phyloP scores from a whole-genome alignment of 2,329 filamentous ascomycete species.

The Coniella vitis region DNA sequence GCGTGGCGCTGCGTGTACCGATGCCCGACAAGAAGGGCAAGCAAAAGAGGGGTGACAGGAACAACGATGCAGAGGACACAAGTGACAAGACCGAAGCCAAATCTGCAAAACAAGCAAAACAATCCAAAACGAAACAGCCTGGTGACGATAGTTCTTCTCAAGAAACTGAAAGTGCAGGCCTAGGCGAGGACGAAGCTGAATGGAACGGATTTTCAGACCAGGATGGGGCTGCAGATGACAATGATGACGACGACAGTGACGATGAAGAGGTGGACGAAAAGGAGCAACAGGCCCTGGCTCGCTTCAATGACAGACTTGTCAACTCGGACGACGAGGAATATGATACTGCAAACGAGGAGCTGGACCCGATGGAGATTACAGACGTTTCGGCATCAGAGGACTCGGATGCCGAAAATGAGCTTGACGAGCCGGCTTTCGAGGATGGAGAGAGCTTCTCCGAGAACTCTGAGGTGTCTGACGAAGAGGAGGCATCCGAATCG shows the following conservation, averaged over 20 bases:
- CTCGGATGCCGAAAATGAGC: conserved; percentile 16
- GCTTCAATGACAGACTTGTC: conserved; percentile 10
- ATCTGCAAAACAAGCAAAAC: conserved; percentile 19
- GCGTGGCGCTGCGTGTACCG: conserved; percentile 40
- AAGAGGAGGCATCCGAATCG: not conserved
- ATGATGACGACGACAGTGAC: conserved; percentile 28
- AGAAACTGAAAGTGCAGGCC: conserved; percentile 16
- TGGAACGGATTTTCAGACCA: conserved; percentile 30
- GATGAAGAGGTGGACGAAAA: conserved; percentile 27
- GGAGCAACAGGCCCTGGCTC: conserved; percentile 26
- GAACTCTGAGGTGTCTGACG: conserved; percentile 13
- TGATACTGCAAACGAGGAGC: conserved; percentile 16
- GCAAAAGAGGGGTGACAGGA: conserved; percentile 24
- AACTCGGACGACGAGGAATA: conserved; percentile 16
- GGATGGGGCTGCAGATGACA: conserved; percentile 22
- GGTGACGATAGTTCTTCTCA: conserved; percentile 17
- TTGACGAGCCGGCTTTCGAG: conserved; percentile 20
- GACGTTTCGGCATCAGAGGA: conserved; percentile 18
- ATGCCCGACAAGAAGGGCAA: conserved; percentile 38
- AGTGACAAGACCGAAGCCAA: conserved; percentile 18
- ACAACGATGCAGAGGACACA: conserved; percentile 21
- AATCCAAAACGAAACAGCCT: conserved; percentile 17
- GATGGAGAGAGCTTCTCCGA: conserved; percentile 4
- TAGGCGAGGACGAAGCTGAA: conserved; percentile 27
- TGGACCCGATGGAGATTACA: conserved; percentile 15